Evolutionary conservation across 768 basidiomycete species (phyloP).

Genomic region (Suillus variegatus): DNA sequence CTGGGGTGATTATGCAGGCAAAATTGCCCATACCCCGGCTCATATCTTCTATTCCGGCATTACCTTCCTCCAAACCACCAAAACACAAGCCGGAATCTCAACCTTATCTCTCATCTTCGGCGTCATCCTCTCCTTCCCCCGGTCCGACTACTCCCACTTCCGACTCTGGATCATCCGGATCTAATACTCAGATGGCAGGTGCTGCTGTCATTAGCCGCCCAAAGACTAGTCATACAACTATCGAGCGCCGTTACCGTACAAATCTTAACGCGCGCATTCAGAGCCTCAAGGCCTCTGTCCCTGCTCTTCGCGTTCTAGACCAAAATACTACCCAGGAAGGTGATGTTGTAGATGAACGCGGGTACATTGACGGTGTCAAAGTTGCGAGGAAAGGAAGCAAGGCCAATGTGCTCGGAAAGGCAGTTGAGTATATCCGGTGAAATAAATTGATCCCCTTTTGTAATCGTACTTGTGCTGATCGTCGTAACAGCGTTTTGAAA

Average conservation of each 20-base stretch:
- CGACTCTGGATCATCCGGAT: slow-evolving; percentile 22
- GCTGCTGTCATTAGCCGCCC: slow-evolving; percentile 39
- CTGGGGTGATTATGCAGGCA: slow-evolving; percentile 23
- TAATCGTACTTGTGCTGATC: slow-evolving; percentile 8
- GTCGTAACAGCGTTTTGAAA: slow-evolving; percentile 64
- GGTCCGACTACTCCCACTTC: slow-evolving; percentile 27
- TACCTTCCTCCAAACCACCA: slow-evolving; percentile 38
- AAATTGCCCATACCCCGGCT: slow-evolving; percentile 57
- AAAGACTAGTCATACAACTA: slow-evolving; percentile 91
- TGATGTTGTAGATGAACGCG: slow-evolving; percentile 70
- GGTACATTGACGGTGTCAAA: slow-evolving; percentile 90
- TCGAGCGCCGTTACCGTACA: slow-evolving; percentile 85
- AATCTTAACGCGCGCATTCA: slow-evolving; percentile 88
- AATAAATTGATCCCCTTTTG: slow-evolving; percentile 16
- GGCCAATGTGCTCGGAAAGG: slow-evolving; percentile 87
- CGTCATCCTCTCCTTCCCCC: slow-evolving; percentile 45
- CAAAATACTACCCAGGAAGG: slow-evolving; percentile 45
- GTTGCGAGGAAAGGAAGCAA: slow-evolving; percentile 91
- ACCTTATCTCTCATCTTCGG: slow-evolving; percentile 27
- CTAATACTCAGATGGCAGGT: neutral
- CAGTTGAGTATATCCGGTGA: slow-evolving; percentile 83
- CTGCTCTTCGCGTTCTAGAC: slow-evolving; percentile 79
- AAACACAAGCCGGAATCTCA: slow-evolving; percentile 10
- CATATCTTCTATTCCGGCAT: slow-evolving; percentile 44
- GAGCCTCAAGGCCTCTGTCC: slow-evolving; percentile 76